Evolutionary conservation across 1,284 basidiomycete genomes (phyloP).

Genomic region (Fomitopsis palustris): DNA sequence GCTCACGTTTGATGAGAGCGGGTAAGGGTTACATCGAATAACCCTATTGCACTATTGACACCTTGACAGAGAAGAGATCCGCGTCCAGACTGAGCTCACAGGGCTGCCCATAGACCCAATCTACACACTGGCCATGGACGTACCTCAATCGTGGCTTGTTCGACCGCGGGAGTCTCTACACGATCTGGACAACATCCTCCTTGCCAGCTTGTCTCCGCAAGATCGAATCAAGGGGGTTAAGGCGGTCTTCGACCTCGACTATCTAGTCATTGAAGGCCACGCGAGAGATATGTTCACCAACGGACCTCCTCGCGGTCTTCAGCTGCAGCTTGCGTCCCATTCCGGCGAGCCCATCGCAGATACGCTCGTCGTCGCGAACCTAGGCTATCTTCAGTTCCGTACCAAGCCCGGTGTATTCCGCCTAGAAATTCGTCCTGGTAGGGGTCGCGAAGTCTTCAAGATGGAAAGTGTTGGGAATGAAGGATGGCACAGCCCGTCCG

Average conservation of each 20-base stretch:
- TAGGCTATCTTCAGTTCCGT: conserved; percentile 97
- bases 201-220: conserved; percentile 58
- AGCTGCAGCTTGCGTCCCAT: conserved; percentile 69
- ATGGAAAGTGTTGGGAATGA: conserved; percentile 82
- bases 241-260: conserved; percentile 84
- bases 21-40: conserved; percentile 41
- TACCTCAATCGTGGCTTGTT: conserved; percentile 89
- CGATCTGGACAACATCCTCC: conserved; percentile 94
- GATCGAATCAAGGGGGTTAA: conserved; percentile 63
- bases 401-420: conserved; percentile 86
- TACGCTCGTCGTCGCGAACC: conserved; percentile 88
- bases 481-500: conserved; percentile 76
- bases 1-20: conserved; percentile 67
- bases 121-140: conserved; percentile 90
- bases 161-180: conserved; percentile 86
- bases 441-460: conserved; percentile 77
- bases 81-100: conserved; percentile 46
- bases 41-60: neutral
- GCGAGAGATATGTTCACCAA: conserved; percentile 69
- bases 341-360: conserved; percentile 63
- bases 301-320: conserved; percentile 77
- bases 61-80: conserved; percentile 47
- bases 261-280: conserved; percentile 92
- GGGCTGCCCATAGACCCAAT: conserved; percentile 69
- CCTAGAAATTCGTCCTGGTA: conserved; percentile 79